Evolutionary conservation across 2,329 filamentous ascomycete genomes (phyloP).

Genomic region (Penicillium janthinellum): DNA sequence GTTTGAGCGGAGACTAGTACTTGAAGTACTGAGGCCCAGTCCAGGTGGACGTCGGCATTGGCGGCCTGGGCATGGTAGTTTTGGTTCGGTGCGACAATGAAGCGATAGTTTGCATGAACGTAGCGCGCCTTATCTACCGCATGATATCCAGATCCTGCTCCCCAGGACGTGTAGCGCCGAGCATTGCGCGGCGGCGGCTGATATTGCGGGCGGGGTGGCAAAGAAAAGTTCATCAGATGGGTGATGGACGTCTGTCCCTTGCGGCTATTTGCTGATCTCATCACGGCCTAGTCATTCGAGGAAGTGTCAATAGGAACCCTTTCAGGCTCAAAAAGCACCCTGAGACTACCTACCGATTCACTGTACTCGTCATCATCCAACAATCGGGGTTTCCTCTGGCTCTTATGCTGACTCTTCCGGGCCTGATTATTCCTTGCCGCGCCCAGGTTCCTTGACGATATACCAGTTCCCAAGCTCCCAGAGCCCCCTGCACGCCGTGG

Average conservation of each 20-base stretch:
- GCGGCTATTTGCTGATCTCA: constrained; percentile 67
- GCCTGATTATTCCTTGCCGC: constrained; percentile 70
- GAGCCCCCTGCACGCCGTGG: constrained; percentile 46
- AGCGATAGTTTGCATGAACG: constrained; percentile 95
- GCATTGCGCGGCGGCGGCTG: constrained; percentile 60
- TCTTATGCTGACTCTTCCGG: constrained; percentile 79
- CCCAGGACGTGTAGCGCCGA: constrained; percentile 77
- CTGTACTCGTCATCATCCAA: constrained; percentile 86
- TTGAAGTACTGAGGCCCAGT: constrained; percentile 89
- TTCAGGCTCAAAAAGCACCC: not conserved
- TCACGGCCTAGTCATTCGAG: constrained; percentile 53
- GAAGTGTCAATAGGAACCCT: constrained; percentile 15
- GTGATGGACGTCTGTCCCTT: constrained; percentile 97
- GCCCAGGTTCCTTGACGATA: constrained; percentile 39
- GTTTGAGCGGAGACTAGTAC: constrained; percentile 88
- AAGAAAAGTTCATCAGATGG: constrained; percentile 88
- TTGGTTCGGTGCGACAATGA: constrained; percentile 82
- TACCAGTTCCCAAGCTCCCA: constrained; percentile 44
- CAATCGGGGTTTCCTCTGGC: constrained; percentile 71
- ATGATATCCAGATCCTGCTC: constrained; percentile 85
- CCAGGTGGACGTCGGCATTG: constrained; percentile 85
- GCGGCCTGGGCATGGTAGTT: constrained; percentile 78
- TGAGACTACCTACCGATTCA: constrained; percentile 65
- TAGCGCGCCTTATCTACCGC: constrained; percentile 87
- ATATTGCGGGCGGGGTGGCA: constrained; percentile 70